Percentiles rank a stretch among this genome's conserved stretches.
Evolutionary conservation across 805 yeast genomes (phyloP).

Genomic region (Candida verbasci): DNA sequence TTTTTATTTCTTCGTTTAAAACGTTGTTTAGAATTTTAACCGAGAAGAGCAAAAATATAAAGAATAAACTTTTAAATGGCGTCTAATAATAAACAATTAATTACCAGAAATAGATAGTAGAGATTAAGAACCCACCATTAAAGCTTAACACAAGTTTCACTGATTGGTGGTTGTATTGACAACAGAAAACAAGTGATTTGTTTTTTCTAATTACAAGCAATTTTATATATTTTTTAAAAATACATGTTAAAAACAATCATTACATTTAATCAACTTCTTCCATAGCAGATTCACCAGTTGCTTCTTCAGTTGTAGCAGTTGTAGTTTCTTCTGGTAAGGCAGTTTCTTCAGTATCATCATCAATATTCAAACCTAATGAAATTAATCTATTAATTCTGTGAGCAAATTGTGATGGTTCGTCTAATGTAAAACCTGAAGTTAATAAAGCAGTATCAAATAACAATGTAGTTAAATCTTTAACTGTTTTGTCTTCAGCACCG

Average conservation of each 20-base stretch:
- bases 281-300: slow-evolving; percentile 90
- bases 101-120: too few species aligned
- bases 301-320: slow-evolving; percentile 52
- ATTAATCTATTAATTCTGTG: slow-evolving; percentile 97
- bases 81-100: too few species aligned
- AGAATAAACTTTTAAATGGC: too few species aligned
- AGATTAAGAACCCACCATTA: too few species aligned
- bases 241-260: neutral
- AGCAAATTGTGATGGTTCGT: slow-evolving; percentile 97
- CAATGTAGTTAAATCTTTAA: slow-evolving; percentile 93
- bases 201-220: neutral
- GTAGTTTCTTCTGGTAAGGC: slow-evolving; percentile 43
- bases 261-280: slow-evolving; percentile 96
- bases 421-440: slow-evolving; percentile 98
- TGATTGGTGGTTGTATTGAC: too few species aligned
- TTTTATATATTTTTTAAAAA: neutral
- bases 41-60: too few species aligned
- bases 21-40: too few species aligned
- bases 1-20: too few species aligned
- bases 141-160: too few species aligned
- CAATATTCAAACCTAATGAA: slow-evolving; percentile 96
- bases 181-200: neutral
- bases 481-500: slow-evolving; percentile 98
- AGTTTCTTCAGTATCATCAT: slow-evolving; percentile 67
- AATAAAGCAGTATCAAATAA: slow-evolving; percentile 96